Evolutionary conservation across 306 rosid species (phyloP).

Genomic region (Castanea sativa): DNA sequence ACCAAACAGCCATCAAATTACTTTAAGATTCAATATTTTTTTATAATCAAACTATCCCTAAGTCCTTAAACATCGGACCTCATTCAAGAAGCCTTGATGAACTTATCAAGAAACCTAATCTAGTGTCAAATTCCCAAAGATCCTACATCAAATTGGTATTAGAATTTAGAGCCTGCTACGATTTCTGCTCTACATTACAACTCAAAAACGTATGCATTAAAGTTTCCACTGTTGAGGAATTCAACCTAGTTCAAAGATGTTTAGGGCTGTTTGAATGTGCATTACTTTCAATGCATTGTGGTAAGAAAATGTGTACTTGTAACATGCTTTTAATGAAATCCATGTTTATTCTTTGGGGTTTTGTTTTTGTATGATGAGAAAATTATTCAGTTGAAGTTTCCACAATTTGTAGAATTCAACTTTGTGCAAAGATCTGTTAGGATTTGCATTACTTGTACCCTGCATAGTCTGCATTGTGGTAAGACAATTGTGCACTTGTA

Average conservation of each 20-base stretch:
- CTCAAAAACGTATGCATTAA: background rate
- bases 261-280: constrained; percentile 41
- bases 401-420: too few relatives aligned
- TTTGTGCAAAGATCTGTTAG: too few relatives aligned
- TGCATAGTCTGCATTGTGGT: too few relatives aligned
- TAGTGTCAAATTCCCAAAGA: background rate
- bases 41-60: background rate
- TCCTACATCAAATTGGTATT: background rate
- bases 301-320: constrained; percentile 24
- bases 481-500: too few relatives aligned
- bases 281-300: constrained; percentile 26
- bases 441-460: too few relatives aligned
- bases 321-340: constrained; percentile 29
- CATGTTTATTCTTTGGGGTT: constrained; percentile 20
- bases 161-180: background rate
- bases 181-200: background rate
- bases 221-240: constrained; percentile 1
- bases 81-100: background rate
- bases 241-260: constrained; percentile 21
- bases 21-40: background rate
- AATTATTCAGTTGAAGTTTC: background rate
- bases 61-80: background rate
- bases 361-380: background rate
- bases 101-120: background rate
- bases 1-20: background rate